These are phyloP conservation scores for Apiospora marii DNA, from an alignment of 2,329 filamentous ascomycete genomes.

Conservation along the genomic window DNA sequence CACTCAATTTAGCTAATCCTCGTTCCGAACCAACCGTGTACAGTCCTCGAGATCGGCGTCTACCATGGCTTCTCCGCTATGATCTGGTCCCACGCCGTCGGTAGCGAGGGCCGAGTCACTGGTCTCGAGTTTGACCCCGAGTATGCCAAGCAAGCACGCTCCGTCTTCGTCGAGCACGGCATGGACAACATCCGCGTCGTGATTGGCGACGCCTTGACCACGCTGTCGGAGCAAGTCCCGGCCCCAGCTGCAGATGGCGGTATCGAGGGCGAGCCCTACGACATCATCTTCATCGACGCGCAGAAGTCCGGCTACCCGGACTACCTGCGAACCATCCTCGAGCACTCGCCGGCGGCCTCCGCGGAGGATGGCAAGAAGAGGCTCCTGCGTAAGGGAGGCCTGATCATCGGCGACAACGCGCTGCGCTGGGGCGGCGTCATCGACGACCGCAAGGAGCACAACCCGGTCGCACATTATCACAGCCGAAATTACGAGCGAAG, in stretches of 20 bases:
- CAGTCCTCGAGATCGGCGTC: constrained; percentile 58
- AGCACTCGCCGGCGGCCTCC: constrained; percentile 43
- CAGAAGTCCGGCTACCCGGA: constrained; percentile 59
- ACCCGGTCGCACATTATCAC: constrained; percentile 40
- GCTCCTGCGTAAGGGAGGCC: constrained; percentile 56
- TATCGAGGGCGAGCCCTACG: constrained; percentile 51
- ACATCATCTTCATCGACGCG: constrained; percentile 63
- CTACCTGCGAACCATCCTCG: constrained; percentile 56
- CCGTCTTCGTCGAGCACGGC: constrained; percentile 48
- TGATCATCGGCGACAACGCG: constrained; percentile 64
- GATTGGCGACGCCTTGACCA: constrained; percentile 52
- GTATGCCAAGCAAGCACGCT: constrained; percentile 51
- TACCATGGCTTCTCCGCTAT: constrained; percentile 58
- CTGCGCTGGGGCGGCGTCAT: constrained; percentile 58
- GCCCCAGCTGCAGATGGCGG: constrained; percentile 31
- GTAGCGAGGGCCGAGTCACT: constrained; percentile 50
- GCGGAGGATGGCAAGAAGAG: constrained; percentile 41
- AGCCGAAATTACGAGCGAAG: constrained; percentile 23
- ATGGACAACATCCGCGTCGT: constrained; percentile 56
- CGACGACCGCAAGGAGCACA: constrained; percentile 46
- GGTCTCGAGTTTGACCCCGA: constrained; percentile 54
- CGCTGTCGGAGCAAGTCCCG: constrained; percentile 33
- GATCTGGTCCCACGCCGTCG: constrained; percentile 56
- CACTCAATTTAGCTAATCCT: not conserved
- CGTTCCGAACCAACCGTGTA: not conserved